These are phyloP conservation scores for Globisporangium uncinulatum DNA, from an alignment of 352 stramenopile species.

Conservation along the genomic window DNA sequence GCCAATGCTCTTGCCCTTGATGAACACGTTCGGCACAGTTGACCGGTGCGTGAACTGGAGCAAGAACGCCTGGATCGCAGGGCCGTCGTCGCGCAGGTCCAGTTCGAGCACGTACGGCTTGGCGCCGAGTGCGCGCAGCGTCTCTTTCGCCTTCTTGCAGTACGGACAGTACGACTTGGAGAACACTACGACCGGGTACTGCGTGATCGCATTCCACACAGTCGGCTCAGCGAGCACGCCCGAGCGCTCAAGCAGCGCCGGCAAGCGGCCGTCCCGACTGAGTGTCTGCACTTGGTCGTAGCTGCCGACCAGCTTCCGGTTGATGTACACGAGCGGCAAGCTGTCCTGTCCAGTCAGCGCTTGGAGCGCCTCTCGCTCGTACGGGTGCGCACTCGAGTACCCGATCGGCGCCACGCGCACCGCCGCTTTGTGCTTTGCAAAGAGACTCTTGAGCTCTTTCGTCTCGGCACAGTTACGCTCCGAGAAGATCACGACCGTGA, in stretches of 20 bases:
- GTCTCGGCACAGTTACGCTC: slow-evolving; percentile 94
- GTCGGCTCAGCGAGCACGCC: slow-evolving; percentile 67
- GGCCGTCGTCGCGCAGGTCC: slow-evolving; percentile 82
- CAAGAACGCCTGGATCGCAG: slow-evolving; percentile 90
- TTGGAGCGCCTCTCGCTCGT: slow-evolving; percentile 72
- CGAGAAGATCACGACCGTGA: slow-evolving; percentile 92
- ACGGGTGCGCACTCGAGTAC: slow-evolving; percentile 46
- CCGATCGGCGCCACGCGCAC: slow-evolving; percentile 57
- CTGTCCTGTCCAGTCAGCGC: slow-evolving; percentile 87
- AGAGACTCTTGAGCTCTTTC: slow-evolving; percentile 77
- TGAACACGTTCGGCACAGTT: slow-evolving; percentile 98
- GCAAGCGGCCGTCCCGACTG: slow-evolving; percentile 71
- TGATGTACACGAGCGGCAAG: slow-evolving; percentile 96
- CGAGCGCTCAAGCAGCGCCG: slow-evolving; percentile 77
- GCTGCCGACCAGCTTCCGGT: slow-evolving; percentile 90
- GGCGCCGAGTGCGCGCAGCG: slow-evolving; percentile 47
- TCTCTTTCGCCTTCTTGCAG: slow-evolving; percentile 83
- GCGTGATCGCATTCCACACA: slow-evolving; percentile 64
- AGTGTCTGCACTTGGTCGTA: slow-evolving; percentile 92
- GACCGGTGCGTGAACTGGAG: slow-evolving; percentile 89
- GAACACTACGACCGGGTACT: slow-evolving; percentile 73
- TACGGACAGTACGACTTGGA: slow-evolving; percentile 86
- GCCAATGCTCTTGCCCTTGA: slow-evolving; percentile 93
- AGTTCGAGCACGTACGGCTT: slow-evolving; percentile 73
- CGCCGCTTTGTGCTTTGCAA: slow-evolving; percentile 61